Percentiles rank a stretch among this genome's conserved stretches.
These are phyloP conservation scores for Fragilaria radians DNA, from an alignment of 108 stramenopile species.

Conservation along the genomic window DNA sequence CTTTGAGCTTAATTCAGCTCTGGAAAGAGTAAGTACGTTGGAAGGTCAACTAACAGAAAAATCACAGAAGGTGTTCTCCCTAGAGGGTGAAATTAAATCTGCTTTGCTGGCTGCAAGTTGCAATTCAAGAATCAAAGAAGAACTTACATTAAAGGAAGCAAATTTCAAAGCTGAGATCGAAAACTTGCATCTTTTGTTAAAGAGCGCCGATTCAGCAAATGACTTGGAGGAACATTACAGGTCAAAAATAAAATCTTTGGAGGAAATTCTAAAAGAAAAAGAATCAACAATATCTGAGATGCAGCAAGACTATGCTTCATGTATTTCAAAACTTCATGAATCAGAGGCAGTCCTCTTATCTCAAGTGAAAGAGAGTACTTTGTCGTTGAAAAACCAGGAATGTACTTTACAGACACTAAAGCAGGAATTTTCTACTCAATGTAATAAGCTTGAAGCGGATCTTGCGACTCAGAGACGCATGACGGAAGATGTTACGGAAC, in stretches of 20 bases:
- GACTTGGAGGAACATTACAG: background rate
- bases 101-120: background rate
- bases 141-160: background rate
- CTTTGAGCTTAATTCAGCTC: background rate
- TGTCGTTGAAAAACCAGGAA: background rate
- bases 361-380: background rate
- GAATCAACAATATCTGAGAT: background rate
- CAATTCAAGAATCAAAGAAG: background rate
- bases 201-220: background rate
- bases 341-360: background rate
- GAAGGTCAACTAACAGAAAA: background rate
- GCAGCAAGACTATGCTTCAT: background rate
- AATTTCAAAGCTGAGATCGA: background rate
- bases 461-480: slow-evolving; percentile 1
- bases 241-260: background rate
- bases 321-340: background rate
- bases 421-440: background rate
- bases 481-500: background rate
- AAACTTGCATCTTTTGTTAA: background rate
- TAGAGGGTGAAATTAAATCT: background rate
- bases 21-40: background rate
- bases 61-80: background rate
- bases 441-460: background rate
- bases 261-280: background rate
- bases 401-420: background rate